Conservation (phyloP, 495 filamentous ascomycete genomes). For the Patellaria atrata region DNA sequence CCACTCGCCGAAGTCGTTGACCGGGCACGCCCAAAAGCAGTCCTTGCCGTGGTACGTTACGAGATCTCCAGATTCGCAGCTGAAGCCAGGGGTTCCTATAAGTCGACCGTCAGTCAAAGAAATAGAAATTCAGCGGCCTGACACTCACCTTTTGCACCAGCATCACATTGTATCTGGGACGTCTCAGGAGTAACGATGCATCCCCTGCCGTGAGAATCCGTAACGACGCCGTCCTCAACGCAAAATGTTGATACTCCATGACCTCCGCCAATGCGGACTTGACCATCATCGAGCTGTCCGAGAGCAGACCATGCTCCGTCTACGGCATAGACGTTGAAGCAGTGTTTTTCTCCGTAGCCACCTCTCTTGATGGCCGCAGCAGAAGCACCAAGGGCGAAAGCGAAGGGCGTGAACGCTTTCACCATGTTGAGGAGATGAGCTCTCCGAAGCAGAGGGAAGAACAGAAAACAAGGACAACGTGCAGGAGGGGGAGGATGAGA, state of each 20-base stretch:
- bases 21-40: slow-evolving; percentile 19
- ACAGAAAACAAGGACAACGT: too few relatives aligned
- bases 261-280: slow-evolving; percentile 37
- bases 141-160: slow-evolving; percentile 29
- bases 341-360: slow-evolving; percentile 23
- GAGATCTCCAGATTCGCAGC: slow-evolving; percentile 16
- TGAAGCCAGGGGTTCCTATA: slow-evolving; percentile 23
- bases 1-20: slow-evolving; percentile 16
- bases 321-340: slow-evolving; percentile 36
- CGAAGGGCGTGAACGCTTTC: too few relatives aligned
- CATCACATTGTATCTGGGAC: slow-evolving; percentile 52
- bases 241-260: slow-evolving; percentile 21
- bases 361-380: too few relatives aligned
- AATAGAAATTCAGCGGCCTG: slow-evolving; percentile 5
- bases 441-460: too few relatives aligned
- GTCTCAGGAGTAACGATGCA: slow-evolving; percentile 45
- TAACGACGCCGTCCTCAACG: not conserved
- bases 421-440: too few relatives aligned
- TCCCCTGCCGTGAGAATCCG: slow-evolving; percentile 38
- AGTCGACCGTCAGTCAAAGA: not conserved
- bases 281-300: slow-evolving; percentile 41
- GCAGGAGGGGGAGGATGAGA: too few relatives aligned
- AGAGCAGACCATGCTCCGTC: slow-evolving; percentile 34
- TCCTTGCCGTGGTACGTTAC: slow-evolving; percentile 8
- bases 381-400: too few relatives aligned